Evolutionary conservation across 805 yeast species (phyloP), one percentile per base, ranked within the genome.

Genomic region (Lipomyces sp.): DNA sequence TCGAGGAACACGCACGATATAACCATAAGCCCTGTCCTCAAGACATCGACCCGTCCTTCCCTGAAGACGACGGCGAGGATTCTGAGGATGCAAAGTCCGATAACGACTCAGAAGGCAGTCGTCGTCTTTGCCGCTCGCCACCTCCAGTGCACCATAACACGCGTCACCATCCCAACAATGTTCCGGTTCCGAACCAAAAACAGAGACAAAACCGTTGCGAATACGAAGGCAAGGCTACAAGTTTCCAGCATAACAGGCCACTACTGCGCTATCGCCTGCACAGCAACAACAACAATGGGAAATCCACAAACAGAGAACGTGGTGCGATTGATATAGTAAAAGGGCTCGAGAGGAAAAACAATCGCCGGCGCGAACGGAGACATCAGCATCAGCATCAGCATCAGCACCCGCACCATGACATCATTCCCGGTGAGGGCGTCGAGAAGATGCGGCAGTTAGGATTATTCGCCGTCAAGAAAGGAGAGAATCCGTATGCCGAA

Each of bases 1-100:
- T 68, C 13, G 72, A 64, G 10, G 69, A 70, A 13, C 67, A 34
- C 15, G 53, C 58, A 5, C 60, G 66, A 7, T 55, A 37, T n/a
- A 39, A 33, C n/a, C 64, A 53, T 29, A 57, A 55, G 42, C 62
- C 54, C 30, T 53, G 71, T n/a, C 73, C 74, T n/a, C 72, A 72
- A 53, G 74, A 72, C 48, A 70, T 72, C 48, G 74, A 72, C 63
- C 74, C 74, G n/a, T 65, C 74, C 35, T 72, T 72, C 62, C 74
- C 74, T 7, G 73, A 65, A 29, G 74, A 69, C 24, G 37, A 53
- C 35, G 69, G 66, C 33, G 72, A 69, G 37, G 66, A 60, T 29
- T 57, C 48, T 6, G 61, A 51, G 8, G 58, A 54, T 15, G 64
- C 51, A 30, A 48, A 65, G 34, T 15, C 57, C 57, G 56, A 10